phyloP scores from a whole-genome alignment of 202 grass and related monocot species.

The Digitaria exilis region DNA sequence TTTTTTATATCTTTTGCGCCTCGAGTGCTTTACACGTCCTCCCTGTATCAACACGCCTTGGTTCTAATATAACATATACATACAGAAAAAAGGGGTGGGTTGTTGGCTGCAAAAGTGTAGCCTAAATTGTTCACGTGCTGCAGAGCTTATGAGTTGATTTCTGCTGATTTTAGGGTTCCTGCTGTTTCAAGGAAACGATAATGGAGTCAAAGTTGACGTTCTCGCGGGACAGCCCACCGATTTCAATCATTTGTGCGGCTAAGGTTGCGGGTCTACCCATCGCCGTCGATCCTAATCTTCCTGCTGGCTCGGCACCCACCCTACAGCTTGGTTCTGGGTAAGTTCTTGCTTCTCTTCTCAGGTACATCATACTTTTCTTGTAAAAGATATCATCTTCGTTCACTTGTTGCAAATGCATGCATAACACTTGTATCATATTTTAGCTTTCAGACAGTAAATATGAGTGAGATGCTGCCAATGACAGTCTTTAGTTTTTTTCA shows the following conservation, averaged over 20 bases:
- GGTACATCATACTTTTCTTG: not conserved
- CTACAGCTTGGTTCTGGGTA: slow-evolving; percentile 67
- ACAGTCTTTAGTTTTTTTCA: not conserved
- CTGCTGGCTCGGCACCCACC: slow-evolving; percentile 44
- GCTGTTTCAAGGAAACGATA: not conserved
- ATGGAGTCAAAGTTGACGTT: slow-evolving; percentile 67
- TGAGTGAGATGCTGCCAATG: not conserved
- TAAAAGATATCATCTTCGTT: not conserved
- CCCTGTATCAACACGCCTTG: not conserved
- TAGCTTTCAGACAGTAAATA: not conserved
- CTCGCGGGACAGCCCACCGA: slow-evolving; percentile 55
- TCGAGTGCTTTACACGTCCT: not conserved
- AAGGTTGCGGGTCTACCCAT: slow-evolving; percentile 55
- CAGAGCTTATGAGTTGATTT: not conserved
- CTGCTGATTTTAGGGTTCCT: not conserved
- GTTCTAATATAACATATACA: not conserved
- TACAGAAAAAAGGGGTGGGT: not conserved
- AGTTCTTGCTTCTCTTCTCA: not conserved
- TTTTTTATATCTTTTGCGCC: not conserved
- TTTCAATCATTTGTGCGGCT: slow-evolving; percentile 67
- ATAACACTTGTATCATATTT: not conserved
- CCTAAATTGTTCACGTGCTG: not conserved
- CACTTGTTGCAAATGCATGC: not conserved
- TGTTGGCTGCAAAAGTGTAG: not conserved
- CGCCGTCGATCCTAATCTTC: slow-evolving; percentile 49